Conservation (phyloP, 495 filamentous ascomycete genomes). For the Immersiella caudata region DNA sequence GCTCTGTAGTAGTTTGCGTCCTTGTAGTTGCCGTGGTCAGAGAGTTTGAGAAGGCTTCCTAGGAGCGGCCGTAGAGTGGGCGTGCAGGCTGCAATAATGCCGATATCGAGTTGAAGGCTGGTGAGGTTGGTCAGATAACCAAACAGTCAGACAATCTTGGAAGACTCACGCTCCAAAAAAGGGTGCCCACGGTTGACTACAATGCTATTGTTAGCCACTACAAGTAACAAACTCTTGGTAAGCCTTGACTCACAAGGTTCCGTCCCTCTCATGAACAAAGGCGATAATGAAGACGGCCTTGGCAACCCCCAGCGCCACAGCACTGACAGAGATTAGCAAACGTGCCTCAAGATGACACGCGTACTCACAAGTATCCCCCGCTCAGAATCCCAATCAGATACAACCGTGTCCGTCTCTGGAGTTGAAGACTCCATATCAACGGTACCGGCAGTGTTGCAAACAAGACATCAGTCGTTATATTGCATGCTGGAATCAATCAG, state of each 20-base stretch:
- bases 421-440: slow-evolving; percentile 49
- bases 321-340: slow-evolving; percentile 15
- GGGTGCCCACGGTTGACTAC: slow-evolving; percentile 27
- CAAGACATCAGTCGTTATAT: slow-evolving; percentile 50
- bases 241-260: slow-evolving; percentile 29
- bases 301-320: slow-evolving; percentile 35
- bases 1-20: slow-evolving; percentile 37
- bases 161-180: slow-evolving; percentile 39
- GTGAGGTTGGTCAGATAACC: slow-evolving; percentile 7
- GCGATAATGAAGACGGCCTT: slow-evolving; percentile 37
- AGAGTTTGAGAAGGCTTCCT: slow-evolving; percentile 33
- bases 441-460: slow-evolving; percentile 51
- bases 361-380: slow-evolving; percentile 46
- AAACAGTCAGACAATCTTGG: slow-evolving; percentile 14
- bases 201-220: not conserved
- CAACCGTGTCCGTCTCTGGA: slow-evolving; percentile 42
- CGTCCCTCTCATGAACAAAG: slow-evolving; percentile 31
- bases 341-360: not conserved
- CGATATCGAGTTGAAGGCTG: slow-evolving; percentile 40
- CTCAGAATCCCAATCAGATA: slow-evolving; percentile 49
- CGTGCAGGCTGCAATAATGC: slow-evolving; percentile 51
- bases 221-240: not conserved
- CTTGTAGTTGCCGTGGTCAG: slow-evolving; percentile 25
- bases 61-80: slow-evolving; percentile 49
- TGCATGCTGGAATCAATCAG: slow-evolving; percentile 36